Evolutionary conservation across 768 basidiomycete species (phyloP).

Genomic region (Galerina sulciceps): DNA sequence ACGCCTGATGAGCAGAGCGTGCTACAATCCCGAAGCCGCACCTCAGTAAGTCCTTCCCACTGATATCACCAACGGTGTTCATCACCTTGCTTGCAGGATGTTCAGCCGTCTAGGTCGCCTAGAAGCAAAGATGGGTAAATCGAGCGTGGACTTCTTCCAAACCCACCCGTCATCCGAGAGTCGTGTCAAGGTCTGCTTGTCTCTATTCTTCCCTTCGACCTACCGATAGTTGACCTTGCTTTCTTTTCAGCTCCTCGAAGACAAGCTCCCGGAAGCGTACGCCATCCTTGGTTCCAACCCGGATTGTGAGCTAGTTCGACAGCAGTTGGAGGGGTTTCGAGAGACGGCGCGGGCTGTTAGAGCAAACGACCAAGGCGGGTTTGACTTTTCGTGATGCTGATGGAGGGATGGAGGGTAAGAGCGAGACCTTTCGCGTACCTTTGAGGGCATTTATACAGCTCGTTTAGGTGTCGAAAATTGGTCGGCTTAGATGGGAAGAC

Average conservation of each 20-base stretch:
- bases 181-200: constrained; percentile 74
- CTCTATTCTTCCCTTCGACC: background rate
- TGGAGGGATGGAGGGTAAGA: background rate
- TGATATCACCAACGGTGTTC: background rate
- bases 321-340: constrained; percentile 37
- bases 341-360: constrained; percentile 20
- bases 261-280: constrained; percentile 61
- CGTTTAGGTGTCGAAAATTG: too few relatives aligned
- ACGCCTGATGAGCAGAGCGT: constrained; percentile 78
- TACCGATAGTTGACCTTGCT: background rate
- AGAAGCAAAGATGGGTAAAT: constrained; percentile 46
- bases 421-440: too few relatives aligned
- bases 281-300: constrained; percentile 58
- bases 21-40: constrained; percentile 82
- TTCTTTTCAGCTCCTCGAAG: constrained; percentile 48
- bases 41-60: constrained; percentile 55
- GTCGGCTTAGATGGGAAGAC: too few relatives aligned
- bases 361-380: background rate
- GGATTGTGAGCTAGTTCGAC: constrained; percentile 50
- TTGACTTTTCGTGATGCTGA: constrained; percentile 4
- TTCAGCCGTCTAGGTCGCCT: constrained; percentile 67
- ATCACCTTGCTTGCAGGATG: constrained; percentile 48
- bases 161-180: constrained; percentile 82
- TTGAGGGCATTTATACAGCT: too few relatives aligned
- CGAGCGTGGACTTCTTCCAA: constrained; percentile 58